Evolutionary conservation across 2,329 filamentous ascomycete genomes (phyloP), one percentile per base, ranked within the genome.

Genomic region (Capronia coronata): DNA sequence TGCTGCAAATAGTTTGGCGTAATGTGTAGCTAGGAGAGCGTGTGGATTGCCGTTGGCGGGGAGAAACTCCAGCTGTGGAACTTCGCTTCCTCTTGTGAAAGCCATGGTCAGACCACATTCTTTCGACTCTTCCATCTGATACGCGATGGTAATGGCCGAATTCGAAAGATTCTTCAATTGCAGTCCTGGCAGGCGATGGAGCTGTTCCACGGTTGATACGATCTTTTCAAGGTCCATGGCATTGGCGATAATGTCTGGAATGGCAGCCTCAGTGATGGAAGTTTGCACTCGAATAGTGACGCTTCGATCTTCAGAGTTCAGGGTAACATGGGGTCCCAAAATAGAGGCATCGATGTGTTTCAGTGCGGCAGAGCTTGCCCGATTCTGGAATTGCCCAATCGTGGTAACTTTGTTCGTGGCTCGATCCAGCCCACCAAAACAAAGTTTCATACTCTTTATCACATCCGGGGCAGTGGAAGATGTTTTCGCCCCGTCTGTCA

Each of bases 41-140:
- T 59, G 57, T 16, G 57, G 57, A 44, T 61, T 61, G 19, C 19
- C 29, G n/a, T 30, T 40, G 13, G 21, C 6, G 2, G 58, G 58
- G 19, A 55, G 44, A 35, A 61, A 57, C 13, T 49, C 47, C 25
- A 55, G 44, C n/a, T 40, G 48, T 16, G 53, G 50, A 37, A 37
- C 29, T 18, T 49, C 32, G 19, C 27, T 38, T 7, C 43, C 41
- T 19, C 35, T 45, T 2, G 38, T 30, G 29, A 57, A 49, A 11
- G 23, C 34, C 19, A 59, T 51, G 11, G 27, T 46, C 13, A 58
- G 19, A 14, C 37, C 41, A 2, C 51, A 43, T 34, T 52, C 49
- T 16, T 48, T 43, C n/a, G 47, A 19, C 25, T 27, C 13, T 9
- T 42, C 49, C 34, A 43, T 16, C 19, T 57, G 40, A 30, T 60